Base-by-base conservation (phyloP, 495 filamentous ascomycete genomes). In the Entonaema liquescens region DNA sequence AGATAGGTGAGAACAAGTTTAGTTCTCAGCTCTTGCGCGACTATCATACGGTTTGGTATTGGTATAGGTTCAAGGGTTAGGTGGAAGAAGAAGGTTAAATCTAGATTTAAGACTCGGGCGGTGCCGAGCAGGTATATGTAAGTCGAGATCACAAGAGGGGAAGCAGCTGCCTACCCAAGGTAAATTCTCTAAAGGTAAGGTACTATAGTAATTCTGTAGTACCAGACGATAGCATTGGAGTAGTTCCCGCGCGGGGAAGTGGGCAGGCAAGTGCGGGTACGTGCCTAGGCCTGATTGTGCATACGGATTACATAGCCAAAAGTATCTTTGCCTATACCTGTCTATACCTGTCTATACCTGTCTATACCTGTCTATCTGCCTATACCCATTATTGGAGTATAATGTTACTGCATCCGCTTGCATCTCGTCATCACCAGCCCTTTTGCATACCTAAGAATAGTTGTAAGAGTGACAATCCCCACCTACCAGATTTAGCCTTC, bases 161-260 rank as follows among this genome's bases (percentile, higher is more conserved):
- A 50, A 44, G 49, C 61, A 55, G 25, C 50, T 67, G 35, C 29
- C 21, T 56, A 38, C 35, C 19, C 26, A 57, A 57, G 33, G 9
- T 33, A 55, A 28, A 55, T 47, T 47, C 42, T 47, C 42, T 47
- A 47, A 3, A 64, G 59, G 19, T n/a, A n/a, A 53, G 35, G 25
- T 61, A 42, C 13, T 5, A 42, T n/a, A 13, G 25, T 28, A 1
- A 47, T 47, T 47, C 42, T 47, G n/a, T 21, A 47, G 19, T 47
- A 21, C 21, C 12, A 21, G 1, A 47, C 42, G 42, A 47, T 47
- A 47, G 42, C 19, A 47, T 47, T 47, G 42, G 42, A 47, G 59
- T 67, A 67, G 70, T 53, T 64, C 65, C 69, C 61, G 70, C 70
- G 70, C 70, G 70, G 70, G 70, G 70, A 73, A 68, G 70, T 73